Conservation (phyloP, 1,139 yeast genomes). For the Geotrichum citri-aurantii region DNA sequence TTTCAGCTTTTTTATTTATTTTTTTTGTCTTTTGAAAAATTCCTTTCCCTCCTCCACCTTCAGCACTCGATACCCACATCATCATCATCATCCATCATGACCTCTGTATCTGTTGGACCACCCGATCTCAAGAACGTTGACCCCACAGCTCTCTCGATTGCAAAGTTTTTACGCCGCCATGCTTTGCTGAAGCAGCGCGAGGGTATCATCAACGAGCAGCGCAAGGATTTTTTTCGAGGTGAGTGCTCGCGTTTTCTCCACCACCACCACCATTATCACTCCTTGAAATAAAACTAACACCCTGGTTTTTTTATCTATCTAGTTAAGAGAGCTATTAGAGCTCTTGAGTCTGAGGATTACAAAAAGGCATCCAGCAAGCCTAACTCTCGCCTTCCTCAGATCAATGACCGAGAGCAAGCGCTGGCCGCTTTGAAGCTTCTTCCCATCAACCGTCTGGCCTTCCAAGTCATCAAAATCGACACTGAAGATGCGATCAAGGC, state of each 20-base stretch:
- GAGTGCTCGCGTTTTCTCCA: slow-evolving; percentile 1
- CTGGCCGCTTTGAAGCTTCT: slow-evolving; percentile 57
- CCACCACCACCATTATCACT: not conserved
- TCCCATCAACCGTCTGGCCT: slow-evolving; percentile 67
- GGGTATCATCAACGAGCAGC: slow-evolving; percentile 66
- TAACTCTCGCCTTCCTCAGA: slow-evolving; percentile 54
- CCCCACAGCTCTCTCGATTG: slow-evolving; percentile 55
- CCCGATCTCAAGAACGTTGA: slow-evolving; percentile 35
- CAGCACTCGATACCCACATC: slow-evolving; percentile 1
- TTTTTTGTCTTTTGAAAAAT: not conserved
- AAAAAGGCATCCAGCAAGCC: slow-evolving; percentile 48
- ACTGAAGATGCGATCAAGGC: slow-evolving; percentile 63
- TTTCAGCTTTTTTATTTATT: not conserved
- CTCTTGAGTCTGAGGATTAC: slow-evolving; percentile 70
- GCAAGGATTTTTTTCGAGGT: slow-evolving; percentile 75
- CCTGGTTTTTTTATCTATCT: not conserved
- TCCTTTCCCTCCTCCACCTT: slow-evolving; percentile 1
- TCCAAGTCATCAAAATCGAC: slow-evolving; percentile 57
- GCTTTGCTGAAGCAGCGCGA: slow-evolving; percentile 66
- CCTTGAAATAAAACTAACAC: not conserved
- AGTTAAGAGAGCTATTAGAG: slow-evolving; percentile 71
- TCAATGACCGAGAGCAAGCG: slow-evolving; percentile 51
- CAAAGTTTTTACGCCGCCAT: slow-evolving; percentile 64
- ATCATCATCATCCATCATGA: slow-evolving; percentile 16
- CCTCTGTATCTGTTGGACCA: slow-evolving; percentile 32